Percentiles rank a stretch among this genome's conserved stretches.
These are phyloP conservation scores for Haematococcus sp. DNA, from an alignment of 139 green algal genomes.

Conservation along the genomic window DNA sequence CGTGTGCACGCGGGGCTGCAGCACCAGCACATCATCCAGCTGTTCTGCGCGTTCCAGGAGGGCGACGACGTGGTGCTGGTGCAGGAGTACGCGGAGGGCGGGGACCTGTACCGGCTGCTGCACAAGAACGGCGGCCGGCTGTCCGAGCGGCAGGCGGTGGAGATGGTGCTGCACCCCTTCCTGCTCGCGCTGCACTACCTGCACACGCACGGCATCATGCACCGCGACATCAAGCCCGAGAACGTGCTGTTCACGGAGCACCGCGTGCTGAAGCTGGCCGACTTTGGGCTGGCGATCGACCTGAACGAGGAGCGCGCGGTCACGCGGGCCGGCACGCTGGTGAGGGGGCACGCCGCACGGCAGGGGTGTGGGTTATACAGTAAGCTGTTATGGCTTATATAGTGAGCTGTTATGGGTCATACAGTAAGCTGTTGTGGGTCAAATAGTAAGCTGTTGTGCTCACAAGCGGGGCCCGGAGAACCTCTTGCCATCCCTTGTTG, in stretches of 20 bases:
- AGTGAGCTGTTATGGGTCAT: no score
- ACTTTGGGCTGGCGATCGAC: conserved; percentile 61
- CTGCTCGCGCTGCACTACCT: conserved; percentile 58
- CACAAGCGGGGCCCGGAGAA: no score
- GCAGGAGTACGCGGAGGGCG: conserved; percentile 60
- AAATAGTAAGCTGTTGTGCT: no score
- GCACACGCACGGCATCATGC: conserved; percentile 42
- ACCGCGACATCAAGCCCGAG: conserved; percentile 43
- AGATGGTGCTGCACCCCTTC: conserved; percentile 67
- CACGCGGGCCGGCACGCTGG: conserved; percentile 32
- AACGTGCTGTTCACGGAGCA: conserved; percentile 45
- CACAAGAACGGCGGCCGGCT: conserved; percentile 56
- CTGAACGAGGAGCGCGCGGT: conserved; percentile 44
- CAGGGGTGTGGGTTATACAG: no score
- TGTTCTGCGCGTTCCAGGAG: conserved; percentile 56
- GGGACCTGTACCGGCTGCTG: conserved; percentile 59
- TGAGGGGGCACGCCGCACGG: background rate
- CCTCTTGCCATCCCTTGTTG: no score
- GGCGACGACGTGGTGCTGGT: conserved; percentile 57
- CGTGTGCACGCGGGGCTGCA: conserved; percentile 49
- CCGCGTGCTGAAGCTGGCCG: conserved; percentile 41
- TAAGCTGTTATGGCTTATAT: no score
- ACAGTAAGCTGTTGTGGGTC: no score
- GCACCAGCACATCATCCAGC: conserved; percentile 59
- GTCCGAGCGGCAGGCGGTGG: conserved; percentile 51